A percentile compares a stretch with the other conserved stretches of the same genome.
Conservation (phyloP, 2,329 filamentous ascomycete genomes). For the Colletotrichum higginsianum region DNA sequence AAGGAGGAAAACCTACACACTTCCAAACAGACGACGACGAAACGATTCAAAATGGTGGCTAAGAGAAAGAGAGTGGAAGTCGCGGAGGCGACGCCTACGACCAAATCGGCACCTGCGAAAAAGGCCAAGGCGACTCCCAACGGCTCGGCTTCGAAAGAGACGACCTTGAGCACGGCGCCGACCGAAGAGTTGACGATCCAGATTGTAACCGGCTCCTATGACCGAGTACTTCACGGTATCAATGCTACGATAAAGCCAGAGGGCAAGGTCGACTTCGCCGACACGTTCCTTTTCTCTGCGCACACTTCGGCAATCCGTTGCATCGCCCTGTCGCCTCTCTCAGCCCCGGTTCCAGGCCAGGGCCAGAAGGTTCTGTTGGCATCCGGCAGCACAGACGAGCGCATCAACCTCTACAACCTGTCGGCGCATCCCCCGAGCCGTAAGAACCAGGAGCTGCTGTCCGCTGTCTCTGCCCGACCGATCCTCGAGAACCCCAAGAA, state of each 20-base stretch:
- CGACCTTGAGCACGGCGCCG: constrained; percentile 16
- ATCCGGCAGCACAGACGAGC: constrained; percentile 92
- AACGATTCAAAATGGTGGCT: constrained; percentile 53
- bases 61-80: constrained; percentile 65
- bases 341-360: constrained; percentile 72
- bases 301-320: constrained; percentile 92
- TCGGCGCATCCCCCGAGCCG: constrained; percentile 76
- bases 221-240: constrained; percentile 91
- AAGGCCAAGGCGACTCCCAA: constrained; percentile 50
- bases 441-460: constrained; percentile 72
- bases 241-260: constrained; percentile 76
- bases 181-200: constrained; percentile 75
- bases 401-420: constrained; percentile 94
- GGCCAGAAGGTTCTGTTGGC: constrained; percentile 90
- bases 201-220: constrained; percentile 93
- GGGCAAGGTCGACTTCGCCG: constrained; percentile 77
- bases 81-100: constrained; percentile 45
- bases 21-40: constrained; percentile 25
- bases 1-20: constrained; percentile 1
- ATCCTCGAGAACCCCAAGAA: constrained; percentile 90
- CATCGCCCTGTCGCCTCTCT: constrained; percentile 85
- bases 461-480: constrained; percentile 78
- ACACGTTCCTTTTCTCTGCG: constrained; percentile 96
- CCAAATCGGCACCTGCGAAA: constrained; percentile 49
- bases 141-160: constrained; percentile 29